A percentile compares a stretch with the other conserved stretches of the same genome.
Conservation (phyloP, 2,329 filamentous ascomycete genomes). For the Leptographium procerum region DNA sequence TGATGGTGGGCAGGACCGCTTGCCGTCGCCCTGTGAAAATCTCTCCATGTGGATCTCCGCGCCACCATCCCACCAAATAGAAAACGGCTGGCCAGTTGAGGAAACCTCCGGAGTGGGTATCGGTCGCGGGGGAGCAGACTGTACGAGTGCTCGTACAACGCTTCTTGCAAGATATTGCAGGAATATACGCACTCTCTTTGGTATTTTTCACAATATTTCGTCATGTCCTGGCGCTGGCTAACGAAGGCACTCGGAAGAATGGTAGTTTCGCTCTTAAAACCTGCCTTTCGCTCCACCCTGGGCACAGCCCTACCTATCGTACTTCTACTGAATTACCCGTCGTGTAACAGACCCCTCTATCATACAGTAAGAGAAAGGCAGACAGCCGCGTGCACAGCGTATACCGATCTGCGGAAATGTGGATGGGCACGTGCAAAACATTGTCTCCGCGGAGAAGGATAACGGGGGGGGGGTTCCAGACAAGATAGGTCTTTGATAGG, state of each 20-base stretch:
- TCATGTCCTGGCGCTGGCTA: too few relatives aligned
- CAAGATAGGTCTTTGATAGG: too few relatives aligned
- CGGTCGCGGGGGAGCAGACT: background rate
- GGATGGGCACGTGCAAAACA: background rate
- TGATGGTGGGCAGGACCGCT: slow-evolving; percentile 15
- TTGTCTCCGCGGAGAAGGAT: background rate
- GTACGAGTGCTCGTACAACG: too few relatives aligned
- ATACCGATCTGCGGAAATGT: background rate
- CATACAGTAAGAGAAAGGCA: background rate
- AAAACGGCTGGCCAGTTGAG: background rate
- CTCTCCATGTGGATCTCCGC: background rate
- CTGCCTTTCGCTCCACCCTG: background rate
- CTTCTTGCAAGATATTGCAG: background rate
- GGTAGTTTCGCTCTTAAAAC: background rate
- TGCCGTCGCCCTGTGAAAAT: slow-evolving; percentile 11
- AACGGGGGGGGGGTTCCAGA: too few relatives aligned
- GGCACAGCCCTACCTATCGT: background rate
- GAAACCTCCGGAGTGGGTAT: background rate
- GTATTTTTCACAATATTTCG: background rate
- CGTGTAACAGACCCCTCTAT: background rate
- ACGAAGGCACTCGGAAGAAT: background rate
- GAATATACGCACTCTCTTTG: background rate
- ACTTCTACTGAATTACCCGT: background rate
- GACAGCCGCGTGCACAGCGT: background rate
- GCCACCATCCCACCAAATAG: background rate